These are phyloP conservation scores for Sicyos baderoa DNA, from an alignment of 306 rosid genomes.

Conservation along the genomic window DNA sequence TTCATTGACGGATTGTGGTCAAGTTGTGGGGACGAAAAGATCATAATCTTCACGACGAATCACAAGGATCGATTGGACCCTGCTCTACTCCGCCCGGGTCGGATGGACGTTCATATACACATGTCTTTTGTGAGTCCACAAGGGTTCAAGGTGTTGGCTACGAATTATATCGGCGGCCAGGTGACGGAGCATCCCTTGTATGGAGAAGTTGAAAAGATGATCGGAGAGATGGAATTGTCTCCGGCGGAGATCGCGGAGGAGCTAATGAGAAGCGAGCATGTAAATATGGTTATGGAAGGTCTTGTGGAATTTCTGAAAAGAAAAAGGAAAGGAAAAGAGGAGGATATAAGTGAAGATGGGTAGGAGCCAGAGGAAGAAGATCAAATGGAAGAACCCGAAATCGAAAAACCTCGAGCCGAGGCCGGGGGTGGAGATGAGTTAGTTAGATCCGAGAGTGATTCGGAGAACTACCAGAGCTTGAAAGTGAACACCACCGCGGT, in stretches of 20 bases:
- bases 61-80: constrained; percentile 45
- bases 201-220: constrained; percentile 25
- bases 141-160: constrained; percentile 35
- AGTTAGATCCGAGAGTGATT: too few relatives aligned
- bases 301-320: too few relatives aligned
- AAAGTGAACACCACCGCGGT: too few relatives aligned
- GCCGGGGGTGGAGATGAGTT: too few relatives aligned
- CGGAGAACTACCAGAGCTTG: too few relatives aligned
- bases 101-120: constrained; percentile 60
- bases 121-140: constrained; percentile 36
- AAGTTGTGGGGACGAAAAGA: constrained; percentile 51
- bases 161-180: constrained; percentile 28
- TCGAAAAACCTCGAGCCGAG: too few relatives aligned
- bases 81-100: constrained; percentile 43
- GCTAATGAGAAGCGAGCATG: too few relatives aligned
- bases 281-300: too few relatives aligned
- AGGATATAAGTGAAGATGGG: too few relatives aligned
- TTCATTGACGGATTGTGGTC: constrained; percentile 50
- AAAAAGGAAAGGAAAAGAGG: too few relatives aligned
- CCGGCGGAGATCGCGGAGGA: constrained; percentile 52
- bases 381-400: too few relatives aligned
- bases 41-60: constrained; percentile 51
- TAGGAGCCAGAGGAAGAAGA: too few relatives aligned
- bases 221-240: constrained; percentile 30
- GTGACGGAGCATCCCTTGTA: background rate